A percentile compares a stretch with the other conserved stretches of the same genome.
Evolutionary conservation across 2,329 filamentous ascomycete species (phyloP).

Genomic region (Fusarium sp.): DNA sequence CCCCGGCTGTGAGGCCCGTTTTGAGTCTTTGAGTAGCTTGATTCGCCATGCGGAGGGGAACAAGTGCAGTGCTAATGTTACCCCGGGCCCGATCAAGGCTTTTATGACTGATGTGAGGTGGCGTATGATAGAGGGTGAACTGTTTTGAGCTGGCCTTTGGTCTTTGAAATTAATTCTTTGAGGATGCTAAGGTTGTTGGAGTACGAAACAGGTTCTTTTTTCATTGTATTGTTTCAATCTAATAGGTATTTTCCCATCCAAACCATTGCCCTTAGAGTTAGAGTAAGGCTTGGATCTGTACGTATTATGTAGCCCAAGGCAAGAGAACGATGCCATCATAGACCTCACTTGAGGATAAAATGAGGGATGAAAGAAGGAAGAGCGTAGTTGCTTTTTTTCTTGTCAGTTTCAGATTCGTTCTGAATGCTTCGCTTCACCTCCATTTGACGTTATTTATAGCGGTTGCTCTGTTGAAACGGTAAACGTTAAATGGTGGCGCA

Average conservation of each 20-base stretch:
- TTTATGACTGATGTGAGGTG: not conserved
- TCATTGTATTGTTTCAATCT: not conserved
- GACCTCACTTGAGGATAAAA: not conserved
- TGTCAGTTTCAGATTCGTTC: not conserved
- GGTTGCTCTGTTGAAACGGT: not conserved
- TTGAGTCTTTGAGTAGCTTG: not conserved
- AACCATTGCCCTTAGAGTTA: not conserved
- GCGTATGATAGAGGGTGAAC: not conserved
- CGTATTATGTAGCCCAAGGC: not conserved
- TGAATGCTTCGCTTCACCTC: not conserved
- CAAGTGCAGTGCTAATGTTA: not conserved
- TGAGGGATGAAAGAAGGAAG: not conserved
- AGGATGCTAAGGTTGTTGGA: not conserved
- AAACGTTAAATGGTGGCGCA: not conserved
- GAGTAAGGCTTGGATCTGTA: not conserved
- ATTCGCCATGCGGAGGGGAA: not conserved
- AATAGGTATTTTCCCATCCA: not conserved
- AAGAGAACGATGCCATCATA: not conserved
- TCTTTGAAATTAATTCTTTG: no score
- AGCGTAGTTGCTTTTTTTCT: no score
- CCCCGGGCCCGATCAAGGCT: accelerated
- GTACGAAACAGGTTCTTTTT: not conserved
- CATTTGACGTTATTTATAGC: not conserved
- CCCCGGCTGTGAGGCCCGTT: not conserved
- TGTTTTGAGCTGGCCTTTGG: not conserved